These are phyloP conservation scores for Vigna nakashimae DNA, from an alignment of 306 rosid genomes.

Conservation along the genomic window DNA sequence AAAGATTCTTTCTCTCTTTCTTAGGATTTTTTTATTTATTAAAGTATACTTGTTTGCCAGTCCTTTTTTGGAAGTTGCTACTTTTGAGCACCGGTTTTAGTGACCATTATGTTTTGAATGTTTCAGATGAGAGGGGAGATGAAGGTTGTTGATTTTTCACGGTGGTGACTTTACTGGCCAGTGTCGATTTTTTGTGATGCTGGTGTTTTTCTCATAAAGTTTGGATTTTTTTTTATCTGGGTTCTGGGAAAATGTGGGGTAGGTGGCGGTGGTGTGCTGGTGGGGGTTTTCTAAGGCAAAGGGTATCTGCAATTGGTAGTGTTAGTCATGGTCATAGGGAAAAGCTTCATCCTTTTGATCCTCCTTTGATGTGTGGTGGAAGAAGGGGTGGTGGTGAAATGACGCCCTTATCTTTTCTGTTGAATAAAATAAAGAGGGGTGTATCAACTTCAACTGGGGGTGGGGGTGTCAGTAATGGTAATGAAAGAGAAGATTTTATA, in stretches of 20 bases:
- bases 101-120: constrained; percentile 11
- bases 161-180: neutral
- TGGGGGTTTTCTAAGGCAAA: constrained; percentile 40
- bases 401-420: constrained; percentile 27
- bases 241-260: constrained; percentile 52
- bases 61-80: constrained; percentile 15
- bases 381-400: constrained; percentile 2
- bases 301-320: constrained; percentile 45
- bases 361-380: constrained; percentile 39
- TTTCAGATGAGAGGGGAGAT: neutral
- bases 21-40: neutral
- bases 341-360: constrained; percentile 40
- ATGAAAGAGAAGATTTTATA: constrained; percentile 49
- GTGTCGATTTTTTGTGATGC: constrained; percentile 20
- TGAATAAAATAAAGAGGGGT: constrained; percentile 51
- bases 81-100: constrained; percentile 17
- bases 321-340: constrained; percentile 18
- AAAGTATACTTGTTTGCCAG: neutral
- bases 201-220: constrained; percentile 4
- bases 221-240: constrained; percentile 24
- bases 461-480: constrained; percentile 29
- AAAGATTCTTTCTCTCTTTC: neutral
- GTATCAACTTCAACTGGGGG: constrained; percentile 35
- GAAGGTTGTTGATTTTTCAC: constrained; percentile 28
- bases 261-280: constrained; percentile 50